Evolutionary conservation across 306 rosid genomes (phyloP), one percentile per base, ranked within the genome.

Genomic region (Trifolium repens): DNA sequence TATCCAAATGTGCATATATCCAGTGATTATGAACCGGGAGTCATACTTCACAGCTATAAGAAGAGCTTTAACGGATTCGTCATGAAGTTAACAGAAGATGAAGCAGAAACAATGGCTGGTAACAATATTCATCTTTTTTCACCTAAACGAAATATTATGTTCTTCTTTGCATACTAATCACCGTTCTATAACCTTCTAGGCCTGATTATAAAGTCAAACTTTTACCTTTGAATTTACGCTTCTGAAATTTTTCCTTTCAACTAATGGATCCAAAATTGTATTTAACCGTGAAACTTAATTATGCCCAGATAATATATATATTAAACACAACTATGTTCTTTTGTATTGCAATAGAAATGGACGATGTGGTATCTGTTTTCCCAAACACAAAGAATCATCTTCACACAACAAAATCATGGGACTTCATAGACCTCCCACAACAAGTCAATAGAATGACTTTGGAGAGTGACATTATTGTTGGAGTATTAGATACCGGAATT

Each of bases 321-420:
- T n/a, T n/a, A n/a, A n/a, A n/a, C n/a, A n/a, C n/a, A n/a, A n/a
- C n/a, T n/a, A n/a, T n/a, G n/a, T n/a, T n/a, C n/a, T 70, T 60
- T 37, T 55, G 3, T 63, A 17, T 42, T 72, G 39, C n/a, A 4
- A 53, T n/a, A 86, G 87, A 39, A 43, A 74, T 74, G 80, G 80
- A 83, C 0, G 47, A 37, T 5, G 81, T 85, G 1, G 79, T 85
- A 5, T 86, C 87, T 1, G 83, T 87, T 40, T 81, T 87, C 3
- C 80, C 64, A 4, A 74, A 52, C 9, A 8, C 4, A 47, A 60
- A 67, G 50, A 3, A 27, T 0, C 15, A 9, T 1, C 69, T 27
- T 1, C 85, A 73, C 27, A 87, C 90, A 19, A 84, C 88, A 27
- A 87, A 73, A 52, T 85, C 92, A 0, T 88, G 89, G 89, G 81